Base-by-base conservation (phyloP, 768 basidiomycete genomes). In the Gymnopilus junonius region DNA sequence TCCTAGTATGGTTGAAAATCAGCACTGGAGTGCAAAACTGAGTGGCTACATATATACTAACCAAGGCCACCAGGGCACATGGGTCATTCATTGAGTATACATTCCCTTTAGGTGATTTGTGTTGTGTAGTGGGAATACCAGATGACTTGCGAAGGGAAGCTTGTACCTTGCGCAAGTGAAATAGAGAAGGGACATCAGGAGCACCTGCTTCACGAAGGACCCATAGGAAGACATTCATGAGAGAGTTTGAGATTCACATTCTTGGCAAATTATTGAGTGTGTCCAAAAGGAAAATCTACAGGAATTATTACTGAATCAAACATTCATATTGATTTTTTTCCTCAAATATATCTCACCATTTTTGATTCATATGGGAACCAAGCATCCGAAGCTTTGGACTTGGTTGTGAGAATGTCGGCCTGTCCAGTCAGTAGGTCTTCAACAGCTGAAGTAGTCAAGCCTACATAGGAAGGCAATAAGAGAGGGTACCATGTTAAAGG, bases 31-130 rank as follows among this genome's bases (percentile, higher is more conserved):
- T n/a, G n/a, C n/a, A 8, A 34, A 11, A 51, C 42, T 42, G 40
- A 39, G 27, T 5, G 20, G 29, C 15, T 42, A 53, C n/a, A 8
- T 17, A 45, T 35, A 35, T 11, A 35, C 65, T 63, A 45, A 75
- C 72, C 59, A 71, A 73, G 37, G 72, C 69, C 20, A 77, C 61
- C 8, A 74, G 37, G 20, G 63, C 42, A 5, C 63, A 32, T 11
- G 69, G 65, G 63, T 74, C 72, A 62, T 78, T 78, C 59, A 77
- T 65, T 5, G 66, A 78, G 50, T 68, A 78, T 0, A 53, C 29
- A 65, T 76, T 75, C 10, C 74, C 74, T 43, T 70, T 68, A 6
- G 68, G 64, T 25, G 71, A 73, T 42, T 39, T 67, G 8, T 55
- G 62, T 1, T 66, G 64, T 8, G 64, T 58, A 8, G 72, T 74